Conservation (phyloP, 2,329 filamentous ascomycete species). For the Aspergillus clavatus region DNA sequence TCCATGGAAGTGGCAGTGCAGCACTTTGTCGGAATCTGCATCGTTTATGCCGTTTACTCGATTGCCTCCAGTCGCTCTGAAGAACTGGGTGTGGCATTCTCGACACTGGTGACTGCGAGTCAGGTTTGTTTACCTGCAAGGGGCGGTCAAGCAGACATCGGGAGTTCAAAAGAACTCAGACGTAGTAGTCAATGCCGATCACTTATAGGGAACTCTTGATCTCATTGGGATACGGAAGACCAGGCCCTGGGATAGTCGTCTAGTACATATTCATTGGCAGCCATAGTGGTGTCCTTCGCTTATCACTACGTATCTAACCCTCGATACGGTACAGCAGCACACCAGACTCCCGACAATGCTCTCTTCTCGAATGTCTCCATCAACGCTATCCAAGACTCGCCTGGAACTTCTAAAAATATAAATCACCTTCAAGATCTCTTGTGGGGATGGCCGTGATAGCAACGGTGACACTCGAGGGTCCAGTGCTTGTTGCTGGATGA, state of each 20-base stretch:
- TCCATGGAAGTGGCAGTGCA: no score
- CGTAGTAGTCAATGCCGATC: no score
- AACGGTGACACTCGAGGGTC: conserved; percentile 14
- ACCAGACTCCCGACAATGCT: neutral
- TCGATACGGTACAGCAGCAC: neutral
- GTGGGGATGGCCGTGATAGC: neutral
- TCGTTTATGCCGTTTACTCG: no score
- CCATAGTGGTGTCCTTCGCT: no score
- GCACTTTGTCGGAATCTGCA: no score
- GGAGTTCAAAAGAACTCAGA: neutral
- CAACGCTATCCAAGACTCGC: neutral
- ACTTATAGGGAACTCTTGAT: no score
- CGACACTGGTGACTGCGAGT: no score
- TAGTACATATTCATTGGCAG: no score
- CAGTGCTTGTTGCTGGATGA: conserved; percentile 1
- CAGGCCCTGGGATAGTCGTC: no score
- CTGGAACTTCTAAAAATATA: neutral
- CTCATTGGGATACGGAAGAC: no score
- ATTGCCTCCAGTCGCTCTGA: no score
- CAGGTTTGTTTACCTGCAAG: conserved; percentile 7
- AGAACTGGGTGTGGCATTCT: conserved; percentile 6
- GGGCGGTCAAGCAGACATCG: neutral
- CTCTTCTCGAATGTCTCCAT: neutral
- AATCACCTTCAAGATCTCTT: neutral
- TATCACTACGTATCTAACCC: no score